Conservation (phyloP, 257 asterid species). For the Lantana camara region DNA sequence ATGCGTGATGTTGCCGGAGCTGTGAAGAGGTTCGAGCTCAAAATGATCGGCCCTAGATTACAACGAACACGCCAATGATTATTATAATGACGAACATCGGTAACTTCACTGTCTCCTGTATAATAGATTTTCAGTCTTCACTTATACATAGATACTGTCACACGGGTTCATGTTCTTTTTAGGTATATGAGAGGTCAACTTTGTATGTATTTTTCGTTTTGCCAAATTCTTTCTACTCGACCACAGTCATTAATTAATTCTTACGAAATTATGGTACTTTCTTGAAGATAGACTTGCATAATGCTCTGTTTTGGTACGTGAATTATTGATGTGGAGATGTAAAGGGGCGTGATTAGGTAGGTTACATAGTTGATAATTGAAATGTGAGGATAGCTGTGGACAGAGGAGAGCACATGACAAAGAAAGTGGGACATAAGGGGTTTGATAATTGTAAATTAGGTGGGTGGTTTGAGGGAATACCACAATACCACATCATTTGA, state of each 20-base stretch:
- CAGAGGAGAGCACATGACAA: too few relatives aligned
- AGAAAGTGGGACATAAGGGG: too few relatives aligned
- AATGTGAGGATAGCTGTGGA: too few relatives aligned
- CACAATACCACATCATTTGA: too few relatives aligned
- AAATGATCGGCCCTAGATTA: slow-evolving; percentile 57
- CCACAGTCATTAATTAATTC: background rate
- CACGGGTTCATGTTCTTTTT: slow-evolving; percentile 3
- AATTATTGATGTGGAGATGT: too few relatives aligned
- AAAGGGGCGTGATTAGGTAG: too few relatives aligned
- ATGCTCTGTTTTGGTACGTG: background rate
- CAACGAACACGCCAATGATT: slow-evolving; percentile 62
- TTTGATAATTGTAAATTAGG: too few relatives aligned
- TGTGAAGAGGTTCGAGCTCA: slow-evolving; percentile 72
- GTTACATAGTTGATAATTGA: too few relatives aligned
- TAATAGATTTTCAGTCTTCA: slow-evolving; percentile 3
- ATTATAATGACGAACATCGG: too few relatives aligned
- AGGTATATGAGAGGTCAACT: background rate
- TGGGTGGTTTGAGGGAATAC: too few relatives aligned
- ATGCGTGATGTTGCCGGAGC: slow-evolving; percentile 67
- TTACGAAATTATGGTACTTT: background rate
- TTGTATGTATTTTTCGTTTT: slow-evolving; percentile 17
- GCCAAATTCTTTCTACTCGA: background rate
- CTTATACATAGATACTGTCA: slow-evolving; percentile 11
- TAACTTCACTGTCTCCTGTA: background rate
- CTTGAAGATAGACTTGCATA: background rate